Base-by-base conservation (phyloP, 768 basidiomycete species). In the Lenzites betulinus region DNA sequence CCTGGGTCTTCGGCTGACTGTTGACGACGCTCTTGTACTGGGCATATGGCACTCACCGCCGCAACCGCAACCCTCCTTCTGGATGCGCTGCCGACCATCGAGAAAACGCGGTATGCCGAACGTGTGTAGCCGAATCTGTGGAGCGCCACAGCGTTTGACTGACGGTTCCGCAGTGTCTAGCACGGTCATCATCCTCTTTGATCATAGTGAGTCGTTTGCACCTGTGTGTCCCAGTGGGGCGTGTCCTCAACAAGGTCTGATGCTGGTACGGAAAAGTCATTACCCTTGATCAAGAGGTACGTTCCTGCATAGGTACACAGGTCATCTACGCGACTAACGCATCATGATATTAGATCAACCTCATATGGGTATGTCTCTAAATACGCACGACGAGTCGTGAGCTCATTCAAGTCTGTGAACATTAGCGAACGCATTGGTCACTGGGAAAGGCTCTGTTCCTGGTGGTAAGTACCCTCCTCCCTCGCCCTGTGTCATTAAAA, bases 401-500 rank as follows among this genome's bases (percentile, higher is more conserved):
- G 44, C 56, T 53, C 43, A 50, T 39, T 12, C 23, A 13, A 36
- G 46, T 1, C 41, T 23, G 23, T 44, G 25, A 12, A n/a, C 33
- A 47, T 5, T 62, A 85, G 84, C 78, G 72, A 64, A 78, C 81
- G 51, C 71, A 78, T n/a, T 85, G 83, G 83, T 81, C 83, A 15
- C 68, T 78, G 60, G 84, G 82, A 47, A 87, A 86, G 65, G 57
- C 66, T 26, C 64, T 87, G 59, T 87, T 87, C 70, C 67, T 87
- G 39, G 39, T 84, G 58, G 85, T 85, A 35, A 58, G 66, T 35
- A 30, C 79, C 68, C 11, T 20, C 2, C 30, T 16, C 42, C 50
- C 48, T 23, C 48, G 23, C 42, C 28, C 30, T 44, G 15, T 22
- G 22, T 42, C 28, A 30, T 33, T 9, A n/a, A 23, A 4, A 13